These are phyloP conservation scores for Pythium plurisporium DNA, from an alignment of 352 stramenopile species.

Conservation along the genomic window DNA sequence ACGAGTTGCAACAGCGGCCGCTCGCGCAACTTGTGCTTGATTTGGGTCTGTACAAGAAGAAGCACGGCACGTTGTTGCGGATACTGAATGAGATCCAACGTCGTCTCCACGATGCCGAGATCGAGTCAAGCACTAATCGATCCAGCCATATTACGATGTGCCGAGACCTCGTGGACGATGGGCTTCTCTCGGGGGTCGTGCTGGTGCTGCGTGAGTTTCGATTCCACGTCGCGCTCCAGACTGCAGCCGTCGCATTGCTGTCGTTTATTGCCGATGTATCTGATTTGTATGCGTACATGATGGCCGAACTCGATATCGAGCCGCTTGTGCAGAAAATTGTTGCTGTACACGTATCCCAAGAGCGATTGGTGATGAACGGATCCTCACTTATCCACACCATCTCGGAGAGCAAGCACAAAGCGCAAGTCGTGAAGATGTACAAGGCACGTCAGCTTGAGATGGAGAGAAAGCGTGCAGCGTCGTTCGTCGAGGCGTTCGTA, in stretches of 20 bases:
- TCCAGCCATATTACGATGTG: constrained; percentile 22
- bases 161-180: constrained; percentile 40
- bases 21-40: constrained; percentile 27
- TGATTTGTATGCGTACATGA: constrained; percentile 49
- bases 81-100: constrained; percentile 31
- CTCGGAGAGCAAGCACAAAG: constrained; percentile 31
- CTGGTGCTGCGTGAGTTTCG: constrained; percentile 61
- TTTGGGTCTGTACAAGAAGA: constrained; percentile 32
- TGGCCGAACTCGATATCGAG: constrained; percentile 41
- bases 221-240: constrained; percentile 51
- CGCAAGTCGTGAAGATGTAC: constrained; percentile 32
- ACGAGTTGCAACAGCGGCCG: constrained; percentile 5
- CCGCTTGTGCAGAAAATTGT: constrained; percentile 47
- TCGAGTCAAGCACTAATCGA: constrained; percentile 6
- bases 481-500: constrained; percentile 31
- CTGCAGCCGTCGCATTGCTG: constrained; percentile 41
- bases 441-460: constrained; percentile 31
- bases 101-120: constrained; percentile 27
- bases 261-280: constrained; percentile 40
- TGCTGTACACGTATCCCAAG: constrained; percentile 37
- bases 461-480: constrained; percentile 27
- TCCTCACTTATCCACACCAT: constrained; percentile 41
- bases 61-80: constrained; percentile 34
- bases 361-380: constrained; percentile 37
- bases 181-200: constrained; percentile 32